Evolutionary conservation across 1,139 yeast species (phyloP), one percentile per base, ranked within the genome.

Genomic region (Zygosaccharomyces pseudobailii): DNA sequence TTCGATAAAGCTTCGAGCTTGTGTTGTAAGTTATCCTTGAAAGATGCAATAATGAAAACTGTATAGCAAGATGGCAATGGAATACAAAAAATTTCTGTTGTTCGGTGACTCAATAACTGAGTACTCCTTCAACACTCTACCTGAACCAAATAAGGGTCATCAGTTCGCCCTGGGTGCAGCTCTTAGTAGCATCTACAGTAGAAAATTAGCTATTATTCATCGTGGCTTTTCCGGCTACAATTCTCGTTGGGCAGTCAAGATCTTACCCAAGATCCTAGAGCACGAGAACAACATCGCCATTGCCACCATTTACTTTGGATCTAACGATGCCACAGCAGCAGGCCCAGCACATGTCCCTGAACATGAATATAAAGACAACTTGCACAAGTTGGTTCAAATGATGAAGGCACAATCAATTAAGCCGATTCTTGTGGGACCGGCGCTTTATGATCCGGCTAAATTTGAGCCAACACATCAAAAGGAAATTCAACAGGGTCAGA

Each of bases 91-190:
- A 53, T 72, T 82, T 49, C 57, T 84, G 5, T 66, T 83, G 49
- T 81, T 83, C 62, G 89, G 90, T 1, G 89, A 83, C 63, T 83
- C 88, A 3, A 78, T 83, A 52, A 83, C 87, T 1, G 80, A 83
- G 58, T 76, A 63, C 52, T 66, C 79, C 27, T 76, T 65, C 59
- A 74, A 73, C 31, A 28, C 45, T 42, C 25, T 34, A 20, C 13
- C 34, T 37, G 49, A 40, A 8, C 45, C 45, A 9, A 50, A 38
- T 27, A 40, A 43, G 8, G 39, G 36, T 25, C 43, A 47, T n/a
- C 42, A 45, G 6, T 81, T 76, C 61, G 66, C 73, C 0, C 65
- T 78, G 9, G 84, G 82, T 3, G 73, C 84, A 0, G 80, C 75
- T 0, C 57, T 84, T 13, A 71, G 72, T 32, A 62, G 73, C 44